Conservation (phyloP, 495 filamentous ascomycete genomes). For the Pseudevernia furfuracea region DNA sequence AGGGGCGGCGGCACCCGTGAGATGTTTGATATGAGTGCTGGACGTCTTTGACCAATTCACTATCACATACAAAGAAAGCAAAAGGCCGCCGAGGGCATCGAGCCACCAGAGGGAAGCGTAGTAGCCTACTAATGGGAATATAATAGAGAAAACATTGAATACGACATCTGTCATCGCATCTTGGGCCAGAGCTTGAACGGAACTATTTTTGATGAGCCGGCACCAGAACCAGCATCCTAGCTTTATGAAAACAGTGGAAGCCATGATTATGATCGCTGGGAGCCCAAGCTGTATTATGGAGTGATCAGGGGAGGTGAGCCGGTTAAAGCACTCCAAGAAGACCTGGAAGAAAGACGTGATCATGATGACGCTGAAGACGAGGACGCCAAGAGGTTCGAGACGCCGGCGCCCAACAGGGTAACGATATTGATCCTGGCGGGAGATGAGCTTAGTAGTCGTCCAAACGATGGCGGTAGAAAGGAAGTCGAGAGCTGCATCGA, state of each 20-base stretch:
- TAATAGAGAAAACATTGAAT: constrained; percentile 87
- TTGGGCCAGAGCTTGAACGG: constrained; percentile 74
- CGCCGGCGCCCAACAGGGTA: constrained; percentile 75
- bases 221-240: constrained; percentile 84
- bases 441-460: constrained; percentile 69
- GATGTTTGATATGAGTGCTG: constrained; percentile 68
- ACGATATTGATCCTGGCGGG: constrained; percentile 64
- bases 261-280: constrained; percentile 72
- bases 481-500: constrained; percentile 84
- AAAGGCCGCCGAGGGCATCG: constrained; percentile 73
- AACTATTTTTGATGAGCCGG: constrained; percentile 77
- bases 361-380: constrained; percentile 79
- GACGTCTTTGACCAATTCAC: constrained; percentile 76
- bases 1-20: constrained; percentile 73
- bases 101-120: constrained; percentile 77
- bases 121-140: constrained; percentile 69
- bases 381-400: constrained; percentile 70
- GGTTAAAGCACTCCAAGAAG: constrained; percentile 59
- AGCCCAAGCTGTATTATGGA: constrained; percentile 61
- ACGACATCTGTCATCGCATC: constrained; percentile 67
- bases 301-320: constrained; percentile 55
- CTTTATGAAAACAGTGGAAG: constrained; percentile 74
- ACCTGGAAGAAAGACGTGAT: constrained; percentile 86
- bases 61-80: constrained; percentile 77
- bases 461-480: constrained; percentile 80